phyloP scores from a whole-genome alignment of 2,329 filamentous ascomycete genomes.

The Stemphylium vesicarium region DNA sequence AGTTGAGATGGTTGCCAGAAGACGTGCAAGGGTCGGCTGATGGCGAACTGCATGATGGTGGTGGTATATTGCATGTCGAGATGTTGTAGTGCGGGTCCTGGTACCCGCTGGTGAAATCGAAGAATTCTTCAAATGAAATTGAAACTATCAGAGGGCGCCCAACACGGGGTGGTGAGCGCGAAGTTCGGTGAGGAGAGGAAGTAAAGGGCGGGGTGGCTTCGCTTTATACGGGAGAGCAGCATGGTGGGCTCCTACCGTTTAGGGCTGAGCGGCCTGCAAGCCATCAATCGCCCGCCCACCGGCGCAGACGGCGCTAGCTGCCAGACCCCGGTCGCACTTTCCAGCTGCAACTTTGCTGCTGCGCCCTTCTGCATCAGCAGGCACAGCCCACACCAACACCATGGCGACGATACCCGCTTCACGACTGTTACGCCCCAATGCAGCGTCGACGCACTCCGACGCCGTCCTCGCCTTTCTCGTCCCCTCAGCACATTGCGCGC shows the following conservation, averaged over 20 bases:
- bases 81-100: constrained; percentile 43
- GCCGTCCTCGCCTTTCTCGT: constrained; percentile 35
- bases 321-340: constrained; percentile 18
- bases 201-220: constrained; percentile 20
- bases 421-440: constrained; percentile 35
- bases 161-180: constrained; percentile 46
- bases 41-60: constrained; percentile 28
- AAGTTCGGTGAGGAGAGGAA: constrained; percentile 31
- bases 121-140: constrained; percentile 48
- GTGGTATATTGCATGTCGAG: constrained; percentile 38
- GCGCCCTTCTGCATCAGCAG: constrained; percentile 13
- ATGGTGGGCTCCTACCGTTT: not conserved
- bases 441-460: constrained; percentile 24
- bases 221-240: constrained; percentile 25
- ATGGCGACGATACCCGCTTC: constrained; percentile 41
- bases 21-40: constrained; percentile 23
- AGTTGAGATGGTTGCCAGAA: constrained; percentile 40
- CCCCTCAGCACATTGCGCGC: constrained; percentile 33
- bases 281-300: not conserved
- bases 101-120: constrained; percentile 46
- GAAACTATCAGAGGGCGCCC: constrained; percentile 40
- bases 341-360: constrained; percentile 23
- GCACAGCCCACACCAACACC: constrained; percentile 21
- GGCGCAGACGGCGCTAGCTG: constrained; percentile 3
- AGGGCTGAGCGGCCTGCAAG: constrained; percentile 1